Evolutionary conservation across 2,329 filamentous ascomycete genomes (phyloP), one percentile per base, ranked within the genome.

Genomic region (Aspergillus sp.): DNA sequence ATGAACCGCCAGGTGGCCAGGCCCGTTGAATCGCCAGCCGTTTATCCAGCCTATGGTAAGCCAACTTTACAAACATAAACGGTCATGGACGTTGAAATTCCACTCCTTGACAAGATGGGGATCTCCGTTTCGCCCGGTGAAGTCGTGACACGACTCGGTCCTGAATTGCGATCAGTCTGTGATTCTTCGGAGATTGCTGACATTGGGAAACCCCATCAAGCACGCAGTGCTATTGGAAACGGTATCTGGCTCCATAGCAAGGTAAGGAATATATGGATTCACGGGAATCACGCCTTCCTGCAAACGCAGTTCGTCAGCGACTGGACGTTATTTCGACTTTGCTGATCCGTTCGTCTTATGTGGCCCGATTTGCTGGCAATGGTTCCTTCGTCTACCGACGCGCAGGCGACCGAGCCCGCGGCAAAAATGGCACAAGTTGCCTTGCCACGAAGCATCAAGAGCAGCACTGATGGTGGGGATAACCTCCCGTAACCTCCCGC

Each of bases 381-480:
- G 11, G 5, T 41, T 47, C 11, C 7, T 54, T 13, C 38, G 22
- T 30, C 46, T 22, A 19, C 30, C n/a, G 17, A 23, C 7, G n/a
- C 28, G 15, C 43, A 56, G 54, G 30, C 28, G 13, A 45, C 38
- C 23, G 43, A 25, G 19, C 50, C 22, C 23, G 22, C 30, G 41
- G 38, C 56, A 38, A 19, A 46, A 48, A 25, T 30, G 30, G 19
- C 30, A 30, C 43, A 57, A 58, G 54, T 64, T 60, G 59, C 54
- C 63, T 63, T 52, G 57, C 43, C 38, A 50, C 54, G 53, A 38
- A 51, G 56, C 56, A 23, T 48, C 22, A 6, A 19, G 6, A 48
- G 46, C 23, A 48, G 4, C 11, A 41, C 34, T 13, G 13, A 6
- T 41, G 4, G 34, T 41, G 8, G 34, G 15, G 34, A 41, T 15